Conservation (phyloP, 129 eudicot species). For the Rutidosis leptorrhynchoides region DNA sequence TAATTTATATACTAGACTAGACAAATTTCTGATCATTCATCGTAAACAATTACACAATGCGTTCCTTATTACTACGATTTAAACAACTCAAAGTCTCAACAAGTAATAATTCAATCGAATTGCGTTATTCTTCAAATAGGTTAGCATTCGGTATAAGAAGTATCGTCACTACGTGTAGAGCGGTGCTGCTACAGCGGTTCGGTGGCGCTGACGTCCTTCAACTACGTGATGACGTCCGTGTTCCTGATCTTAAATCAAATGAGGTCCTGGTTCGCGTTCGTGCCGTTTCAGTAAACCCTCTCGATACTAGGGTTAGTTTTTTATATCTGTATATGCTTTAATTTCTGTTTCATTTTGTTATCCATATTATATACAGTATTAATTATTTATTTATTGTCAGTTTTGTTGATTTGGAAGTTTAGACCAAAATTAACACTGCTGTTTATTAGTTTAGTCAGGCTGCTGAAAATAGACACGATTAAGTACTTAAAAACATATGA, state of each 20-base stretch:
- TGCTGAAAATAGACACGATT: background rate
- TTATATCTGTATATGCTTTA: background rate
- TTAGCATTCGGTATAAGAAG: conserved; percentile 37
- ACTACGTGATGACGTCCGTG: conserved; percentile 56
- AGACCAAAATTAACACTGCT: background rate
- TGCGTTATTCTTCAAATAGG: conserved; percentile 15
- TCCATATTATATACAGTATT: background rate
- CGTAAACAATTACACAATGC: conserved; percentile 31
- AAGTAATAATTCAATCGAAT: conserved; percentile 1
- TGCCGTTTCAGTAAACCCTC: conserved; percentile 93
- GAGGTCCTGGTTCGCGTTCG: conserved; percentile 93
- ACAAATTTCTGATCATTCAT: background rate
- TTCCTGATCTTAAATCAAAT: conserved; percentile 78
- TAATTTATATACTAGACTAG: background rate
- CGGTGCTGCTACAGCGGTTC: conserved; percentile 79
- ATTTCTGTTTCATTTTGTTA: background rate
- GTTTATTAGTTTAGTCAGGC: background rate
- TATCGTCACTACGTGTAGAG: conserved; percentile 74
- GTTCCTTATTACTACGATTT: conserved; percentile 38
- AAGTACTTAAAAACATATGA: background rate
- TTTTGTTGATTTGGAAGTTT: conserved; percentile 16
- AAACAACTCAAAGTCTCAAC: conserved; percentile 7
- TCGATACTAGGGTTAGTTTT: conserved; percentile 69
- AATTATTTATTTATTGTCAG: background rate
- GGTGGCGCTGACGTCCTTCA: conserved; percentile 86